Base-by-base conservation (phyloP, 305 asterid species). In the Withania somnifera region DNA sequence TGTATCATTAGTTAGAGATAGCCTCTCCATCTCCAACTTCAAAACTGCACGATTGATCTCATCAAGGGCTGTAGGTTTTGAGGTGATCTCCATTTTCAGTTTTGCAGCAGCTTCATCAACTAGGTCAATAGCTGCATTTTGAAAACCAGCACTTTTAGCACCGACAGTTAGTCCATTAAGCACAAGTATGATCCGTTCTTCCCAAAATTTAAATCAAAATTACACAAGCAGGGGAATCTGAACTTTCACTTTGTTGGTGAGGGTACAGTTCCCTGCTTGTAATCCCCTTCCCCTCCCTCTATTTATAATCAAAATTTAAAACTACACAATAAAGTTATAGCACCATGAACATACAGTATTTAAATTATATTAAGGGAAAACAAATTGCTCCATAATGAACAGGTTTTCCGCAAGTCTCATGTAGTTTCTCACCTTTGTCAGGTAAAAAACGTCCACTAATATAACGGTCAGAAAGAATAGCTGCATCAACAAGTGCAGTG, bases 371-470 rank as follows among this genome's bases (percentile, higher is more conserved):
- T 45, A 71, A 45, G 45, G 32, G 58, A 51, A 75, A 50, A 51
- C 50, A 24, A 47, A 38, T 52, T 63, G 26, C 69, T 17, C 51
- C 47, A 6, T 7, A 30, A 7, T 47, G 19, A 63, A 9, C 52
- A 63, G 83, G 20, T 47, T 45, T 50, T 63, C 69, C 45, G 67
- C 11, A 54, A 54, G 30, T 77, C 15, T 1, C 6, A 36, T 32
- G 4, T 22, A 34, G 58, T 79, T 58, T 20, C 57, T 20, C 85
- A 96, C 99, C 99, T 94, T 94, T 94, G 90, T 96, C 99, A 11
- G 98, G 99, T 83, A 94, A 91, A 85, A 97, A 97, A 54, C 98
- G 95, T 67, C 85, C 99, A 56, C 95, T 92, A 82, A 97, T 97
- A 73, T 97, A 97, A 54, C 97, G 98, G 82, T 93, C 94, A 0